Evolutionary conservation across 139 green algal genomes (phyloP).

Genomic region (Chloropicon primus): DNA sequence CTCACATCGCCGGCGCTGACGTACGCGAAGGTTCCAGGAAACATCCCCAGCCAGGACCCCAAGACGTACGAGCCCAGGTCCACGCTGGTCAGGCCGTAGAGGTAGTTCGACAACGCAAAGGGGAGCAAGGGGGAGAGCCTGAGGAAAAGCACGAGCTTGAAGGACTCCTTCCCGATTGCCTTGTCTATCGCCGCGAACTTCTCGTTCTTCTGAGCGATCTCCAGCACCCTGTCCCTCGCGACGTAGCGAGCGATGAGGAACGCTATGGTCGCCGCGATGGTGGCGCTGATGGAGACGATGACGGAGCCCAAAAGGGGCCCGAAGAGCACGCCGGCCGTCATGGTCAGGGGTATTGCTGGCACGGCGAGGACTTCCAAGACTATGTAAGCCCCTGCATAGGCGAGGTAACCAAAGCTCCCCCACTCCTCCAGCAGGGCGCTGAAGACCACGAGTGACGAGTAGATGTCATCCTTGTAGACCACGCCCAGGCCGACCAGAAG

Average conservation of each 20-base stretch:
- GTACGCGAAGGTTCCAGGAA: slow-evolving; percentile 83
- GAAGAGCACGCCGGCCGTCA: slow-evolving; percentile 78
- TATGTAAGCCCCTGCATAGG: slow-evolving; percentile 54
- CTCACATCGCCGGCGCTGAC: slow-evolving; percentile 49
- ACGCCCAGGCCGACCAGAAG: slow-evolving; percentile 31
- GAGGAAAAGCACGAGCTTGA: slow-evolving; percentile 89
- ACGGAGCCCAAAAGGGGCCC: slow-evolving; percentile 50
- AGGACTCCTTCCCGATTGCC: slow-evolving; percentile 70
- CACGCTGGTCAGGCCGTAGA: slow-evolving; percentile 78
- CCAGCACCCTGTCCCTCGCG: slow-evolving; percentile 41
- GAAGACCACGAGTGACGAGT: not conserved
- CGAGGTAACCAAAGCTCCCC: slow-evolving; percentile 47
- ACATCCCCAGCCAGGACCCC: slow-evolving; percentile 76
- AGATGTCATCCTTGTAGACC: slow-evolving; percentile 39
- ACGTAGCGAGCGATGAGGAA: slow-evolving; percentile 91
- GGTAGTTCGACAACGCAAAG: slow-evolving; percentile 75
- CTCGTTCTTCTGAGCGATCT: slow-evolving; percentile 30
- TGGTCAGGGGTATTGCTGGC: slow-evolving; percentile 76
- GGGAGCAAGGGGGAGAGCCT: slow-evolving; percentile 80
- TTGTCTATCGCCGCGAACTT: slow-evolving; percentile 76
- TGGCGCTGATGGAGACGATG: slow-evolving; percentile 58
- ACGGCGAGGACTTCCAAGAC: slow-evolving; percentile 45
- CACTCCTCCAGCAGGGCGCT: slow-evolving; percentile 35
- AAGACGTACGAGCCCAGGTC: slow-evolving; percentile 62
- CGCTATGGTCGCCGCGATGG: slow-evolving; percentile 54